Evolutionary conservation across 176 grass and related monocot species (phyloP).

Genomic region (Oryza brachyantha): DNA sequence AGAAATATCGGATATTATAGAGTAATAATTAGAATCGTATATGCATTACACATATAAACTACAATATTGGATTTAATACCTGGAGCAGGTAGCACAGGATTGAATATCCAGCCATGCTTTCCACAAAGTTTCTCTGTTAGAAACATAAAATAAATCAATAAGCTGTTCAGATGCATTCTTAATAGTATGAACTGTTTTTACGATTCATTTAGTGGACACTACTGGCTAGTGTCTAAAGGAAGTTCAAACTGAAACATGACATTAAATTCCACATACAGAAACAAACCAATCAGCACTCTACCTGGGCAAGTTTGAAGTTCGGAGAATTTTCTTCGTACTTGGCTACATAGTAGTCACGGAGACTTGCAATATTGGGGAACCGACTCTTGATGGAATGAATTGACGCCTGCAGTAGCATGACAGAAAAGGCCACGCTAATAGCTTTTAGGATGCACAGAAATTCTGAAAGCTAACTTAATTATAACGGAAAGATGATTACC

Average conservation of each 20-base stretch:
- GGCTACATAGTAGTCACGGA: constrained; percentile 85
- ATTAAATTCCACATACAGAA: not conserved
- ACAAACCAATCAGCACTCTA: constrained; percentile 12
- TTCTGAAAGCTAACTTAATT: constrained; percentile 8
- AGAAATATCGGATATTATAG: not conserved
- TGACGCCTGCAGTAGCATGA: constrained; percentile 66
- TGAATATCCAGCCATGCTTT: constrained; percentile 99
- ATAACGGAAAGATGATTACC: constrained; percentile 38
- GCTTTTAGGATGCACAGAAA: constrained; percentile 20
- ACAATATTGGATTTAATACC: constrained; percentile 45
- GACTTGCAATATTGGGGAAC: constrained; percentile 78
- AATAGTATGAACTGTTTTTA: not conserved
- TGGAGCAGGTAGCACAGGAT: constrained; percentile 90
- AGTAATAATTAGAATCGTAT: not conserved
- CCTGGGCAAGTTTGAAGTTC: constrained; percentile 97
- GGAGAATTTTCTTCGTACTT: constrained; percentile 97
- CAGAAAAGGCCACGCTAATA: constrained; percentile 21
- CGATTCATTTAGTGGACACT: not conserved
- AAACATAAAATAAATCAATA: constrained; percentile 29
- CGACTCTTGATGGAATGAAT: constrained; percentile 99
- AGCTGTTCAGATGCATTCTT: not conserved
- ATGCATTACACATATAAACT: not conserved
- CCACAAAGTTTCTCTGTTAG: constrained; percentile 96
- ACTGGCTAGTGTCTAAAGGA: not conserved
- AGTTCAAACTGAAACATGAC: not conserved